phyloP scores from a whole-genome alignment of 106 monocot genomes.

The Acorus calamus region DNA sequence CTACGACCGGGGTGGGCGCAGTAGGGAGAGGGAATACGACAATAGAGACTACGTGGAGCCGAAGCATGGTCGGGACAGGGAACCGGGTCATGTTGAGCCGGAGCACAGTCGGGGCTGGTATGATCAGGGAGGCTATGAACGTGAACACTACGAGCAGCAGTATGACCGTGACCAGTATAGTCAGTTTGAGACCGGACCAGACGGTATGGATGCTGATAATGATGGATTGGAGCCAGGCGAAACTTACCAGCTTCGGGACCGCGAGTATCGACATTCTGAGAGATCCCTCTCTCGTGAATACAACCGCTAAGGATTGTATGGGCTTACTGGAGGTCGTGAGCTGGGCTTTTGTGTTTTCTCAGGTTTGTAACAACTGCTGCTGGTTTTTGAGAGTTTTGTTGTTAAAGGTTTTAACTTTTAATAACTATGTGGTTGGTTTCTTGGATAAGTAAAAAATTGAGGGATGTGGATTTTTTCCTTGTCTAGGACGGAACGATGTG shows the following conservation, averaged over 20 bases:
- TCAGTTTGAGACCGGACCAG: slow-evolving; percentile 24
- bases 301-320: background rate
- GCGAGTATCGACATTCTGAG: slow-evolving; percentile 23
- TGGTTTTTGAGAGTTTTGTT: too few relatives aligned
- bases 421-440: too few relatives aligned
- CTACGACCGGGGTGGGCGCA: background rate
- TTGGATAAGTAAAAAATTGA: too few relatives aligned
- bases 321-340: too few relatives aligned
- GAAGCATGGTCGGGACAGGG: slow-evolving; percentile 23
- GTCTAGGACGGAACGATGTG: too few relatives aligned
- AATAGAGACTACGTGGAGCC: slow-evolving; percentile 16
- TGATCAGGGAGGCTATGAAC: slow-evolving; percentile 17
- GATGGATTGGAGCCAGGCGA: slow-evolving; percentile 7
- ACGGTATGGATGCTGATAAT: slow-evolving; percentile 40
- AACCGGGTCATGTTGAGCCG: too few relatives aligned
- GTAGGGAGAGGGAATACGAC: slow-evolving; percentile 14
- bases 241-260: too few relatives aligned
- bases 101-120: slow-evolving; percentile 24
- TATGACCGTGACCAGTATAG: background rate
- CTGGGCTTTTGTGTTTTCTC: too few relatives aligned
- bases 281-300: slow-evolving; percentile 31
- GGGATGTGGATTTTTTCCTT: too few relatives aligned
- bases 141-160: slow-evolving; percentile 13
- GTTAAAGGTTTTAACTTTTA: too few relatives aligned
- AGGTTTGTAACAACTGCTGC: too few relatives aligned